A percentile compares a stretch with the other conserved stretches of the same genome.
These are phyloP conservation scores for Solanum hybrid DNA, from an alignment of 305 asterid genomes.

Conservation along the genomic window DNA sequence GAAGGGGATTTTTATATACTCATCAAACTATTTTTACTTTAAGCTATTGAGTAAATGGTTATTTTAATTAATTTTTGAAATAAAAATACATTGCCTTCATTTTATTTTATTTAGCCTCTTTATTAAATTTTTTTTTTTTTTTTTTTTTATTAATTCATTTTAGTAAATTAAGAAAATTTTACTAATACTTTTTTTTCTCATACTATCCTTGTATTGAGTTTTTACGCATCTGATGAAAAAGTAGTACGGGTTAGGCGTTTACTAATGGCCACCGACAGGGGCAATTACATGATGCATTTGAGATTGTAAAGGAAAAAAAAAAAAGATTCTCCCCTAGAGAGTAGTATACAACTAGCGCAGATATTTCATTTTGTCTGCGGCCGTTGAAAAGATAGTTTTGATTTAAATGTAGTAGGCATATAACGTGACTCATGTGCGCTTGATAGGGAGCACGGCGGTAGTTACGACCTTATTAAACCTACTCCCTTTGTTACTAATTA, in stretches of 20 bases:
- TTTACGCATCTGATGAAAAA: neutral
- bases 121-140: no score
- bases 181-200: neutral
- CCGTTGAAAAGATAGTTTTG: neutral
- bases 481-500: neutral
- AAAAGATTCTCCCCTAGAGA: neutral
- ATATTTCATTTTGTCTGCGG: neutral
- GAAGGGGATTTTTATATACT: neutral
- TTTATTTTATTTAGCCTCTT: neutral
- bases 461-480: neutral
- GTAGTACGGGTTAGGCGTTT: neutral
- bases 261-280: neutral
- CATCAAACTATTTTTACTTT: neutral
- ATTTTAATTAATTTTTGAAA: no score
- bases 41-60: neutral
- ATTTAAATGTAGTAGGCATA: neutral
- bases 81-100: neutral
- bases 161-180: neutral
- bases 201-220: no score
- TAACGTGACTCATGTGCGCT: neutral
- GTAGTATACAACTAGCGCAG: neutral
- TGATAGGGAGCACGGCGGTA: neutral
- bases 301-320: neutral
- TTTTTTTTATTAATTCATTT: no score
- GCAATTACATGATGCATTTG: neutral